These are phyloP conservation scores for Moesziomyces antarcticus DNA, from an alignment of 1,284 basidiomycete species.

Conservation along the genomic window DNA sequence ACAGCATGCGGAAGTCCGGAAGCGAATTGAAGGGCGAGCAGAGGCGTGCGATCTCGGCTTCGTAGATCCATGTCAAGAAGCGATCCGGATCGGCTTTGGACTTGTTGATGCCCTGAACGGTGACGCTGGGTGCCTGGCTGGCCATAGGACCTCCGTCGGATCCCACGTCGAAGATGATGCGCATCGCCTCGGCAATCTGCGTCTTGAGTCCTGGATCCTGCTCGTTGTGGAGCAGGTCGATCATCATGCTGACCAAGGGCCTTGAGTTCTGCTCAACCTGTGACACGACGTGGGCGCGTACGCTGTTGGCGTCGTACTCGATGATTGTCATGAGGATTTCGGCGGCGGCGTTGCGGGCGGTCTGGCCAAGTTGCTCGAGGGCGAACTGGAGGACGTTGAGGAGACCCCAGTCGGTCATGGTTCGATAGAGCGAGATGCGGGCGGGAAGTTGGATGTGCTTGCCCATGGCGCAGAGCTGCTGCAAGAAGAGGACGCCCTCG, in stretches of 20 bases:
- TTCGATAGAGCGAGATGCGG: constrained; percentile 87
- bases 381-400: constrained; percentile 87
- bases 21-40: constrained; percentile 83
- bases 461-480: constrained; percentile 93
- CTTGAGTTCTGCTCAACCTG: constrained; percentile 73
- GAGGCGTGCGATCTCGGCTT: constrained; percentile 77
- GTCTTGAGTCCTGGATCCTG: constrained; percentile 87
- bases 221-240: constrained; percentile 77
- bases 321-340: constrained; percentile 87
- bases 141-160: constrained; percentile 62
- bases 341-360: constrained; percentile 81
- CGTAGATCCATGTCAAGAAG: constrained; percentile 94
- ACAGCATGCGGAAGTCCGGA: constrained; percentile 74
- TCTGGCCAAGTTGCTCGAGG: constrained; percentile 71
- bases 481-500: constrained; percentile 76
- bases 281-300: constrained; percentile 83
- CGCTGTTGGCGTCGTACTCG: constrained; percentile 90
- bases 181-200: constrained; percentile 89
- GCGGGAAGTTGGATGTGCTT: constrained; percentile 93
- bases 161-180: constrained; percentile 79
- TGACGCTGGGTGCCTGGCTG: constrained; percentile 68
- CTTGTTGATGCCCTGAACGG: constrained; percentile 67
- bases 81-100: constrained; percentile 82
- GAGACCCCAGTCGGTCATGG: constrained; percentile 87
- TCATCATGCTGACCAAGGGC: constrained; percentile 63